Evolutionary conservation across 1,139 yeast genomes (phyloP).

Genomic region (Pichia sp.): DNA sequence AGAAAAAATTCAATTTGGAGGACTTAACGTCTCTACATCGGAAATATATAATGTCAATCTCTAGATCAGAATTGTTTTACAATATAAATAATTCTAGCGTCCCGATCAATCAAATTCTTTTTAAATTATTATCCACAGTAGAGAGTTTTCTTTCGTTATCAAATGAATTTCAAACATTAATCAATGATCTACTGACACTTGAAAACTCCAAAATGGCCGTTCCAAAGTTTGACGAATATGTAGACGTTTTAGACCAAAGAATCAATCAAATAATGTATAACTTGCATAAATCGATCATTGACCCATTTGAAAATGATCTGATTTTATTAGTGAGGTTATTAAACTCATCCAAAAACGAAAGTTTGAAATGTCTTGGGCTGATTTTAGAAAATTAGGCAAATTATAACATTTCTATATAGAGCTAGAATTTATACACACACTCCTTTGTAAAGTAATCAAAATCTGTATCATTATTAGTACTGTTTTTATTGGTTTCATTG

Average conservation of each 20-base stretch:
- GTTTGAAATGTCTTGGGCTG: slow-evolving; percentile 26
- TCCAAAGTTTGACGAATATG: not conserved
- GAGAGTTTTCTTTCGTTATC: slow-evolving; percentile 5
- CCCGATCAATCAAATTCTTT: slow-evolving; percentile 6
- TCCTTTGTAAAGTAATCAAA: slow-evolving; percentile 1
- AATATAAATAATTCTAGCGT: not conserved
- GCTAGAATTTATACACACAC: not conserved
- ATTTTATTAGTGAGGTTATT: slow-evolving; percentile 28
- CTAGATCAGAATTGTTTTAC: slow-evolving; percentile 15
- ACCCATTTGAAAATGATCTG: slow-evolving; percentile 21
- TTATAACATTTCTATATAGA: too few species aligned
- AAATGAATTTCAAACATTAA: slow-evolving; percentile 2
- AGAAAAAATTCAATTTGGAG: slow-evolving; percentile 31
- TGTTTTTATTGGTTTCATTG: slow-evolving; percentile 8
- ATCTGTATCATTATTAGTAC: too few species aligned
- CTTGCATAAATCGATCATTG: too few species aligned
- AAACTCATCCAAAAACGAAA: slow-evolving; percentile 27
- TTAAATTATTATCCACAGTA: slow-evolving; percentile 2
- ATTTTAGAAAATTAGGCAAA: slow-evolving; percentile 10
- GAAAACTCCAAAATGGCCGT: not conserved
- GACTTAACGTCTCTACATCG: slow-evolving; percentile 37
- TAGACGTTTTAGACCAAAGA: not conserved
- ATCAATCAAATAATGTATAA: too few species aligned
- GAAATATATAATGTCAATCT: slow-evolving; percentile 16
- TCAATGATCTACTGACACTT: slow-evolving; percentile 1